Evolutionary conservation across 2,329 filamentous ascomycete species (phyloP).

Genomic region (Cladophialophora immunda): DNA sequence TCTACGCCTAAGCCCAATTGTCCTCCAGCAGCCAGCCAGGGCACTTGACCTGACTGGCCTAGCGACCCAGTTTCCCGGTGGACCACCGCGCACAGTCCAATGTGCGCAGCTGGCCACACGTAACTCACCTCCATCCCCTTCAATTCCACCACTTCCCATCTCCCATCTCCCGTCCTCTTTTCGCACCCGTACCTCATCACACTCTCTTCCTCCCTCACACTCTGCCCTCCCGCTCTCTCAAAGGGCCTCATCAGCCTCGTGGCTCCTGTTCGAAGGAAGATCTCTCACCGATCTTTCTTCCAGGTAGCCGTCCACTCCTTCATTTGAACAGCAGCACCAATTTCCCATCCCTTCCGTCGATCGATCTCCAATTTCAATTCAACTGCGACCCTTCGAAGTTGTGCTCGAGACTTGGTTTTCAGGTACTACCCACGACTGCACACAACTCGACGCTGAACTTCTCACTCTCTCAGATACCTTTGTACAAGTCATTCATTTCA

Average conservation of each 20-base stretch:
- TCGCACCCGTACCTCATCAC: constrained; percentile 8
- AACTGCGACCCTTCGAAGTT: constrained; percentile 13
- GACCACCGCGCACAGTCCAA: constrained; percentile 6
- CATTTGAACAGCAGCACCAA: constrained; percentile 21
- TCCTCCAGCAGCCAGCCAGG: constrained; percentile 12
- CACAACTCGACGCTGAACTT: constrained; percentile 11
- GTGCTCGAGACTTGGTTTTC: constrained; percentile 20
- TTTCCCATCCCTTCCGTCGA: constrained; percentile 22
- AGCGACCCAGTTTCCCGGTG: constrained; percentile 21
- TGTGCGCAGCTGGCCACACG: constrained; percentile 3
- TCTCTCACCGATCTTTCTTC: constrained; percentile 39
- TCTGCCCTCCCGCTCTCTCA: constrained; percentile 38
- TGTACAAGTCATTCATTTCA: constrained; percentile 31
- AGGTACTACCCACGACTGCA: constrained; percentile 20
- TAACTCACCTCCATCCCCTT: neutral
- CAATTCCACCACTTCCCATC: constrained; percentile 50
- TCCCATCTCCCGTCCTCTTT: constrained; percentile 40
- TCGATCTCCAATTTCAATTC: constrained; percentile 22
- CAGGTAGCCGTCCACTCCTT: constrained; percentile 43
- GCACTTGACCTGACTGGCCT: constrained; percentile 8
- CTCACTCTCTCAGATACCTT: constrained; percentile 14
- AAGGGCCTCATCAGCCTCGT: constrained; percentile 30
- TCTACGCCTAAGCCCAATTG: constrained; percentile 6
- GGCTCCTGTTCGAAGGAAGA: constrained; percentile 40
- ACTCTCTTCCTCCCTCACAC: constrained; percentile 42